phyloP scores from a whole-genome alignment of 225 moss, liverwort and hornwort species.

The Takakia lepidozioides region DNA sequence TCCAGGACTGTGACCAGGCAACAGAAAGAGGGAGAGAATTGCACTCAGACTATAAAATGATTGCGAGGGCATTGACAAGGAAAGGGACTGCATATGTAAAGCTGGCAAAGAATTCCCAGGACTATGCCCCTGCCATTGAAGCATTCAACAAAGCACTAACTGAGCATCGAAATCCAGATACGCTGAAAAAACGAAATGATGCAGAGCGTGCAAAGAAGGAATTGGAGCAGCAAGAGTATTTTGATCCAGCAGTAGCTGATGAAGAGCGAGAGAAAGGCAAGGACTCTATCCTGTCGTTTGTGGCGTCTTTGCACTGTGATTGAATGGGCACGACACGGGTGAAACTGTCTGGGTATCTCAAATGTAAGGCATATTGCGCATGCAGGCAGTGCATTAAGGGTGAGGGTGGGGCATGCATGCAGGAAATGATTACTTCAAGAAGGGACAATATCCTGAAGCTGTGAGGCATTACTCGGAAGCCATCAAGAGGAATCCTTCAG shows the following conservation, averaged over 20 bases:
- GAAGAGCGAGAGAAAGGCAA: conserved; percentile 83
- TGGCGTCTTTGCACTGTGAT: no score
- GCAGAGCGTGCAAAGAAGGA: conserved; percentile 86
- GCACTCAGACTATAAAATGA: conserved; percentile 80
- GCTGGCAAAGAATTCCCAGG: conserved; percentile 70
- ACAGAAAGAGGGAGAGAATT: conserved; percentile 78
- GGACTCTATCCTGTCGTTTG: no score
- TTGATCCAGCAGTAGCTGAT: conserved; percentile 63
- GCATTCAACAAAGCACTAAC: conserved; percentile 90
- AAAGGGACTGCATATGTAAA: conserved; percentile 92
- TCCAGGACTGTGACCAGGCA: conserved; percentile 78
- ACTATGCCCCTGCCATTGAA: conserved; percentile 75
- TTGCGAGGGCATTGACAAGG: conserved; percentile 85
- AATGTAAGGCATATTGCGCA: no score
- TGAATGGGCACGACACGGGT: background rate
- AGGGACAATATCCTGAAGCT: conserved; percentile 88
- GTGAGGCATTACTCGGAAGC: conserved; percentile 79
- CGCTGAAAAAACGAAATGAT: conserved; percentile 86
- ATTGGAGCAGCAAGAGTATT: conserved; percentile 89
- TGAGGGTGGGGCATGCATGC: conserved; percentile 5
- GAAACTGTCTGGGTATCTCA: background rate
- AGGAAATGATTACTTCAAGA: conserved; percentile 92
- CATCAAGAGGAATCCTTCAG: conserved; percentile 78
- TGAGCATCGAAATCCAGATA: conserved; percentile 95
- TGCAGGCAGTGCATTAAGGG: no score